phyloP scores from a whole-genome alignment of 2,329 filamentous ascomycete species.

The Corynespora cassiicola region DNA sequence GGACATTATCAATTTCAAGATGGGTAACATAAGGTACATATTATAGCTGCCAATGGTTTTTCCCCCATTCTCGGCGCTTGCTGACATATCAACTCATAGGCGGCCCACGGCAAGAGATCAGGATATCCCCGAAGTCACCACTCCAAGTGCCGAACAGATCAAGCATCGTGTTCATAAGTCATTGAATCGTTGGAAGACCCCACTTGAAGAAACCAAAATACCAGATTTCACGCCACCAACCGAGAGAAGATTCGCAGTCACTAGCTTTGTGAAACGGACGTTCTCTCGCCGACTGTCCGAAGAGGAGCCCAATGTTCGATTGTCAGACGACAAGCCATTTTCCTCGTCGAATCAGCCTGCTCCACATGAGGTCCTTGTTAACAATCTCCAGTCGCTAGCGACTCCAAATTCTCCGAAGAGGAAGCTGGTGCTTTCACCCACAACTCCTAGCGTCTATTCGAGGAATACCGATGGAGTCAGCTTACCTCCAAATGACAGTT shows the following conservation, averaged over 20 bases:
- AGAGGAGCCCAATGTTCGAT: too few relatives aligned
- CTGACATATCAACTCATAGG: constrained; percentile 1
- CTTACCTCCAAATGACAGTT: constrained; percentile 42
- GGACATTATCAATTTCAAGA: constrained; percentile 8
- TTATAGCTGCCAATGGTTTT: too few relatives aligned
- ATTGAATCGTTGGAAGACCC: constrained; percentile 50
- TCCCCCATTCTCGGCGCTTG: constrained; percentile 6
- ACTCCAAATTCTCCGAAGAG: constrained; percentile 14
- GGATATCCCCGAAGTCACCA: constrained; percentile 13
- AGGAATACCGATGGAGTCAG: constrained; percentile 48
- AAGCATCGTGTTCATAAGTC: constrained; percentile 45
- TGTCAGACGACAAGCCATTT: too few relatives aligned
- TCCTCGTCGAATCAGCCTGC: too few relatives aligned
- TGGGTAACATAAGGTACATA: constrained; percentile 10
- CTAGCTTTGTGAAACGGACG: too few relatives aligned
- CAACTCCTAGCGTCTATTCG: constrained; percentile 58
- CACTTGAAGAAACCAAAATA: constrained; percentile 43
- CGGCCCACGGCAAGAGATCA: neutral
- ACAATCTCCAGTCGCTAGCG: too few relatives aligned
- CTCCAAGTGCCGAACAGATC: constrained; percentile 48
- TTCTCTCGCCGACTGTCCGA: too few relatives aligned
- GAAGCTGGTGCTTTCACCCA: constrained; percentile 26
- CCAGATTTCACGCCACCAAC: constrained; percentile 37
- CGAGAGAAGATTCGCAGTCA: constrained; percentile 22
- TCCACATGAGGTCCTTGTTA: too few relatives aligned